Conservation (phyloP, 257 asterid species). For the Jacaranda copaia region DNA sequence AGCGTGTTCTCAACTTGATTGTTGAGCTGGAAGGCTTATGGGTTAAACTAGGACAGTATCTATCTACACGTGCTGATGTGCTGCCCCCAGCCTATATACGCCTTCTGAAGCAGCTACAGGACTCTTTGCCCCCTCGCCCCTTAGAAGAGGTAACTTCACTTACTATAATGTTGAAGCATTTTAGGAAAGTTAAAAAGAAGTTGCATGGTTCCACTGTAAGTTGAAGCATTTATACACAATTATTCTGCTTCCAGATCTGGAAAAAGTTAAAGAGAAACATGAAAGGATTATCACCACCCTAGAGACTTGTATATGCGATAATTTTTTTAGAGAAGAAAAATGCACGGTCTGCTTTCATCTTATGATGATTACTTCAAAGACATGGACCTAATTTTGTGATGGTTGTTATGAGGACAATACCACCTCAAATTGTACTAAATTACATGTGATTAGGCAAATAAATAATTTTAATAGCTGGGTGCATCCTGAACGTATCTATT, state of each 20-base stretch:
- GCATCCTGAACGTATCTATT: slow-evolving; percentile 9
- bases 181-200: background rate
- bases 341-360: background rate
- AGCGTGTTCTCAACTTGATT: slow-evolving; percentile 79
- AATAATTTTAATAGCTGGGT: slow-evolving; percentile 6
- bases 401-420: slow-evolving; percentile 19
- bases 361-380: background rate
- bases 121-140: slow-evolving; percentile 96
- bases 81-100: slow-evolving; percentile 88
- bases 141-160: slow-evolving; percentile 71
- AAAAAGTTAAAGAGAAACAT: background rate
- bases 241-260: background rate
- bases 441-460: slow-evolving; percentile 6
- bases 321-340: background rate
- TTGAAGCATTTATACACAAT: slow-evolving; percentile 16
- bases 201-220: slow-evolving; percentile 20
- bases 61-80: slow-evolving; percentile 99
- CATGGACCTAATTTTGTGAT: slow-evolving; percentile 22
- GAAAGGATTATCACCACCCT: background rate
- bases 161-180: slow-evolving; percentile 5
- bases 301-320: background rate
- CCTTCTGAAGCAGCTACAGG: slow-evolving; percentile 91
- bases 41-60: slow-evolving; percentile 97
- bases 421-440: slow-evolving; percentile 10
- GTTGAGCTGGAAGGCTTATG: slow-evolving; percentile 93